These are phyloP conservation scores for Phyllachora maydis DNA, from an alignment of 2,329 filamentous ascomycete genomes.

Conservation along the genomic window DNA sequence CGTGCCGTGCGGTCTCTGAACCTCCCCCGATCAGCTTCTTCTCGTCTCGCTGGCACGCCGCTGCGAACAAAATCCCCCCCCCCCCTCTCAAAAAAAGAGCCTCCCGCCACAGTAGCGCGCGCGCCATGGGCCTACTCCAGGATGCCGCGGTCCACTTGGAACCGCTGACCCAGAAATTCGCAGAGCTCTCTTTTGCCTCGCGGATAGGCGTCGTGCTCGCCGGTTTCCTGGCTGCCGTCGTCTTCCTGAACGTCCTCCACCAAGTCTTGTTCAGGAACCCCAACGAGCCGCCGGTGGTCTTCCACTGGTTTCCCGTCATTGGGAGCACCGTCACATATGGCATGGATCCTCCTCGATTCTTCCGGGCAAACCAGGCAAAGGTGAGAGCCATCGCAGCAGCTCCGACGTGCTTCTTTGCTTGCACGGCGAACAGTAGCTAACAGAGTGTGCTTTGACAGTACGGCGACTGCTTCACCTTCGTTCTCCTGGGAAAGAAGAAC, in stretches of 20 bases:
- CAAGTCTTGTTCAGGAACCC: constrained; percentile 69
- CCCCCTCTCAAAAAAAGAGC: no score
- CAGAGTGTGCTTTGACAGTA: constrained; percentile 13
- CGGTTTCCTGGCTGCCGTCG: constrained; percentile 26
- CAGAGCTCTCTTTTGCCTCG: constrained; percentile 21
- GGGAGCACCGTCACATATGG: constrained; percentile 88
- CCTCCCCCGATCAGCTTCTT: no score
- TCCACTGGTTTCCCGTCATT: constrained; percentile 65
- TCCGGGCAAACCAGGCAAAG: constrained; percentile 49
- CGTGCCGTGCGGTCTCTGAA: no score
- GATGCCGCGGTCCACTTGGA: constrained; percentile 26
- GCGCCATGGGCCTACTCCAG: constrained; percentile 35
- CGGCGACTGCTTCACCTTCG: constrained; percentile 32
- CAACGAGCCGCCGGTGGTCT: constrained; percentile 63
- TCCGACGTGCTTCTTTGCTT: not conserved
- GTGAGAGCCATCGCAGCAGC: constrained; percentile 17
- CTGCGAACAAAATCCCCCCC: no score
- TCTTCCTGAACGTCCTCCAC: constrained; percentile 59
- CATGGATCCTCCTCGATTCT: constrained; percentile 84
- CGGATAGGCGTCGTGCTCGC: constrained; percentile 24
- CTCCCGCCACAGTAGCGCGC: no score
- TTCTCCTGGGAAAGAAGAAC: constrained; percentile 26
- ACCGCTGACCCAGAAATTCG: constrained; percentile 27
- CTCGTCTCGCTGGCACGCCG: no score
- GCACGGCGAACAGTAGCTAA: constrained; percentile 1